Evolutionary conservation across 208 protist species (phyloP), one percentile per base, ranked within the genome.

Genomic region (Hexamita inflata): DNA sequence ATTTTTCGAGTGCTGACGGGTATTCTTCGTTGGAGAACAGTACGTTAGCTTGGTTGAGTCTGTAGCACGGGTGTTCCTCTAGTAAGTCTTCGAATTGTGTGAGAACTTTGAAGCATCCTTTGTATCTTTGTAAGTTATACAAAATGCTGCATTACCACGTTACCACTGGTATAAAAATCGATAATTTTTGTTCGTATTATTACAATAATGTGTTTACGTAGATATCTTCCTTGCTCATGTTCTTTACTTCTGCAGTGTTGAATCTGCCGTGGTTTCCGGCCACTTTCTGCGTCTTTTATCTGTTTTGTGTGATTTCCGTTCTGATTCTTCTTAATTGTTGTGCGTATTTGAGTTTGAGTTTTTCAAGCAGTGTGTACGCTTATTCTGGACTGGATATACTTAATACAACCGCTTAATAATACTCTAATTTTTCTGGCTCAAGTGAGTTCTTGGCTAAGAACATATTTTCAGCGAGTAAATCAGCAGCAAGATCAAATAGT

Each of bases 401-500:
- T 11, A 15, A 42, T 11, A 70, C 64, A 11, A 70, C 64, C 11
- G 64, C 64, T n/a, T 70, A n/a, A n/a, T 45, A 70, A 38, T 45
- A 70, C 11, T 7, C n/a, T 32, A 45, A 34, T 34, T 70, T 70
- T 30, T 70, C 64, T 4, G 64, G 64, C 30, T 70, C 64, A 2
- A 70, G n/a, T n/a, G 32, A 45, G 4, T 7, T 15, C 34, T 30
- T 4, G n/a, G 32, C 35, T 11, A 70, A 34, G 7, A 32, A 34
- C 28, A 15, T 24, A 38, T 70, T 70, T n/a, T 38, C 64, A n/a
- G 64, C 64, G 32, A 70, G 11, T 9, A 70, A 38, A 49, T 70
- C 64, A 49, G 64, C 64, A 13, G 64, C 64, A 7, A 70, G 64
- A n/a, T 70, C 64, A n/a, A 70, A 70, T 15, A 70, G n/a, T 19